Base-by-base conservation (phyloP, 164 flowering plant species). In the Nelumbo lutea region DNA sequence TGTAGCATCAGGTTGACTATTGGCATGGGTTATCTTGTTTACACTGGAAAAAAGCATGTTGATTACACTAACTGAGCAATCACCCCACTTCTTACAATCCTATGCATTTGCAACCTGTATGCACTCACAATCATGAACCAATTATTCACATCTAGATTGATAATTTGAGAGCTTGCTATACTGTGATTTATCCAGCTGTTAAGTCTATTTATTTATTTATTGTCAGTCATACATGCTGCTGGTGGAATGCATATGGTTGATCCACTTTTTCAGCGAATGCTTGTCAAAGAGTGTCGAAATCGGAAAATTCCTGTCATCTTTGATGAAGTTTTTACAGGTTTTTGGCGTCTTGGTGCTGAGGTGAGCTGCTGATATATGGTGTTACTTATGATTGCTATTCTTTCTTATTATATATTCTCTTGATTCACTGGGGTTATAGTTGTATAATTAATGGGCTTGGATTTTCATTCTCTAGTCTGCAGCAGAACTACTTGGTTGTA, bases 171-270 rank as follows among this genome's bases (percentile, higher is more conserved):
- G 39, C 27, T 64, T 65, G 72, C 27, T 27, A 27, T 27, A 27
- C 27, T 27, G 8, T 40, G 9, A 27, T 60, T 39, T 57, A 40
- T 52, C 58, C 48, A 10, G 47, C 45, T 56, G 40, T 3, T 39
- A 13, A 14, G 38, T 69, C 44, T n/a, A 52, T 15, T 42, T 40
- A 27, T 27, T 27, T 27, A 27, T 74, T 44, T 52, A 62, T 62
- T 79, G 71, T 79, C 79, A 95, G 99, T 92, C 75, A 78, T 95
- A 73, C 98, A 86, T 39, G 99, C 73, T 70, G 80, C 99, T 75
- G 99, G 99, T 59, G 99, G 99, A 62, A 95, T 95, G 99, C 91
- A 77, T 68, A 86, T 95, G 91, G 77, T 95, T 71, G 99, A 95
- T 88, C 99, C 99, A 61, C 91, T 95, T 59, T 95, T 90, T 68